Conservation (phyloP, 2,329 filamentous ascomycete species). For the Epichloe coenophiala region DNA sequence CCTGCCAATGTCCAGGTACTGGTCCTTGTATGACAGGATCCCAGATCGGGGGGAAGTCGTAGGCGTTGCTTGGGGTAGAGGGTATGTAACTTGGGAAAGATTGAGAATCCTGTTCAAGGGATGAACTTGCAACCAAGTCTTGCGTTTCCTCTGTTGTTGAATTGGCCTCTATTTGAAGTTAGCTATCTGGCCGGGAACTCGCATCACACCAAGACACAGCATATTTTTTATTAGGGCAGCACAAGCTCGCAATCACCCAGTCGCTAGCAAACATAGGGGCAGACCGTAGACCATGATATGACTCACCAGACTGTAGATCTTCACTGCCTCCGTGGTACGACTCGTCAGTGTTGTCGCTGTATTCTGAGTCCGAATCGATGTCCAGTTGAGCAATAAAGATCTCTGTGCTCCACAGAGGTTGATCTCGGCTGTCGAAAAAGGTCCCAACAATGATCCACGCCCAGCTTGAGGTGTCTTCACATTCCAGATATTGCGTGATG, state of each 20-base stretch:
- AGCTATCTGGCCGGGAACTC: neutral
- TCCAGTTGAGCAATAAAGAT: conserved; percentile 24
- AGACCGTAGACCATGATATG: neutral
- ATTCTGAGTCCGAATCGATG: conserved; percentile 13
- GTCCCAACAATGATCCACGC: conserved; percentile 33
- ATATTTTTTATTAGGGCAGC: neutral
- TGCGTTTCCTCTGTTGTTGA: conserved; percentile 1
- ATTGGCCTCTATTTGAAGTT: neutral
- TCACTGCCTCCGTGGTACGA: conserved; percentile 1
- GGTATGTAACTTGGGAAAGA: neutral
- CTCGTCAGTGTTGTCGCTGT: conserved; percentile 8
- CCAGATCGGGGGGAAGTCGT: conserved; percentile 12
- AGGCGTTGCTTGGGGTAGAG: neutral
- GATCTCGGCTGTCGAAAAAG: conserved; percentile 30
- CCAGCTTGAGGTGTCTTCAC: conserved; percentile 23
- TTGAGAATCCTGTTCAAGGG: neutral
- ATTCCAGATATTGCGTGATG: conserved; percentile 28
- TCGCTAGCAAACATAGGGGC: conserved; percentile 4
- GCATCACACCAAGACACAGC: neutral
- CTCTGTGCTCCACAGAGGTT: conserved; percentile 32
- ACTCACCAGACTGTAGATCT: conserved; percentile 4
- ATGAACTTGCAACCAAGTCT: conserved; percentile 1
- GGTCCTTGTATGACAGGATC: conserved; percentile 17
- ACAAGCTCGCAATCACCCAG: neutral
- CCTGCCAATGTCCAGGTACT: conserved; percentile 22